Conservation (phyloP, 805 yeast species). For the Yarrowia sp. region DNA sequence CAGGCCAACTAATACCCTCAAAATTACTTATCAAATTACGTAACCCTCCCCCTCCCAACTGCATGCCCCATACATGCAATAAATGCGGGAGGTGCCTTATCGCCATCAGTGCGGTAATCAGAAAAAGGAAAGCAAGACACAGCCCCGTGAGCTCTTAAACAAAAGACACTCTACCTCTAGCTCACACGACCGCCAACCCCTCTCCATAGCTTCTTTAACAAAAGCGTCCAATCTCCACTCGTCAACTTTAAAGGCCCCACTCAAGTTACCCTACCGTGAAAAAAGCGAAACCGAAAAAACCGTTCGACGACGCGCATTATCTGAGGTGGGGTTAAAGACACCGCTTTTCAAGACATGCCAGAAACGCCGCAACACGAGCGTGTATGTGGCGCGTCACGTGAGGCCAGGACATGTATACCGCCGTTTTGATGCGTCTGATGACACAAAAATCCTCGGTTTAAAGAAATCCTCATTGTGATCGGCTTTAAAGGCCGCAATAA, state of each 20-base stretch:
- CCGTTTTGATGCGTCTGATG: no score
- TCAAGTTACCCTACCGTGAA: conserved; percentile 25
- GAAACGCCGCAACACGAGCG: no score
- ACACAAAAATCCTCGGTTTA: no score
- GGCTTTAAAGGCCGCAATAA: conserved; percentile 20
- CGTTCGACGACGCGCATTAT: conserved; percentile 3
- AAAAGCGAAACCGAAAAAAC: not conserved
- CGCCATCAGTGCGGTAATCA: not conserved
- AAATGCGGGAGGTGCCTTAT: conserved; percentile 13
- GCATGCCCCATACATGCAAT: conserved; percentile 1
- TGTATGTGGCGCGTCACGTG: not conserved
- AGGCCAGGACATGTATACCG: not conserved
- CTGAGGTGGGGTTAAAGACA: conserved; percentile 31
- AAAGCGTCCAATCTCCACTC: not conserved
- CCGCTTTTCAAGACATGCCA: conserved; percentile 9
- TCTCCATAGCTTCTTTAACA: not conserved
- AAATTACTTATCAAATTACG: not conserved
- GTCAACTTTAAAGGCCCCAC: conserved; percentile 21
- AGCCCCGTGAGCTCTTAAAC: not conserved
- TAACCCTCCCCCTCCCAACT: not conserved
- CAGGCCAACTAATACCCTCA: no score
- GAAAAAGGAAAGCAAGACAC: not conserved
- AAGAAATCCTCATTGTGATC: not conserved
- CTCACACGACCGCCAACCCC: not conserved
- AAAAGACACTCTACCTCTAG: not conserved